Base-by-base conservation (phyloP, 2,329 filamentous ascomycete genomes). In the Camillea tinctor region DNA sequence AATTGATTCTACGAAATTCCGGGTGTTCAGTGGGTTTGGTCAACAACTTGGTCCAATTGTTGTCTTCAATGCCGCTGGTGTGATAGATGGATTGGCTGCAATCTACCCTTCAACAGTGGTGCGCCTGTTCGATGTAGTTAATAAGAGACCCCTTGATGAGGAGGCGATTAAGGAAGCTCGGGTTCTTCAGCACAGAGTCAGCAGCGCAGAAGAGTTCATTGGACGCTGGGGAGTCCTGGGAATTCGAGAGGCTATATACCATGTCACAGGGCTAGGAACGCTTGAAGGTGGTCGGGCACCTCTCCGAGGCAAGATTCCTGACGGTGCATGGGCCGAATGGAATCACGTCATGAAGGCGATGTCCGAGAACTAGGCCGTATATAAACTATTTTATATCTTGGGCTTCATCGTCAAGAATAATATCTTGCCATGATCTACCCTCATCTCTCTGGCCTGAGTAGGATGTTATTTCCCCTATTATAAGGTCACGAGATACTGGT, bases 61-160 rank as follows among this genome's bases (percentile, higher is more conserved):
- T 2, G 26, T 60, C 0, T 61, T 77, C 4, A 69, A 70, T 4
- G 66, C 64, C 2, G 75, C 72, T 0, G 76, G 76, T 1, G 76
- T 74, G 2, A 76, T 79, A 50, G 69, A 74, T 52, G 78, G 75
- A 57, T 77, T 77, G 23, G 76, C 75, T 0, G 73, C 68, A 1
- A 79, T 88, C 74, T 89, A 87, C 72, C 87, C 87, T 17, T 84
- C 84, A 68, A 81, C 84, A 0, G 79, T 89, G 0, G 83, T 87
- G 40, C 75, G 79, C 20, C 76, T 90, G 3, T 88, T 83, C 73
- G 76, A 81, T 50, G 71, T 87, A 17, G 51, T 57, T 49, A 72
- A 72, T 67, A 59, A 55, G 23, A 68, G 64, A 53, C 68, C 68
- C 1, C 68, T 69, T 1, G 64, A 66, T 0, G 77, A 77, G 13